These are phyloP conservation scores for Rosa persica DNA, from an alignment of 306 rosid species.

Conservation along the genomic window DNA sequence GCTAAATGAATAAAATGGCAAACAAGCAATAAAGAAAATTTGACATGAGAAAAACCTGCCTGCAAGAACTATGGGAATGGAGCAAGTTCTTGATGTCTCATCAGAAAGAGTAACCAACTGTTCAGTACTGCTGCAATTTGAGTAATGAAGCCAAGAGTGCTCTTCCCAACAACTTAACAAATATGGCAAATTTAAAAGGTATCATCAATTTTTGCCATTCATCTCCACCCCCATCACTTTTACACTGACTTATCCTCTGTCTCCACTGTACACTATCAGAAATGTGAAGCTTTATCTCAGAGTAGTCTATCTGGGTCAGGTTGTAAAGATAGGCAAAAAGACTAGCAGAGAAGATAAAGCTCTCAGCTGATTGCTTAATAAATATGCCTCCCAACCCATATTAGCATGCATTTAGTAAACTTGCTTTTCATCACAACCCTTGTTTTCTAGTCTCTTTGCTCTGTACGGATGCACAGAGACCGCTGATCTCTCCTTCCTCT, in stretches of 20 bases:
- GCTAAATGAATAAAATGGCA: not conserved
- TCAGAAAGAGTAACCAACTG: not conserved
- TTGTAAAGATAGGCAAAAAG: not conserved
- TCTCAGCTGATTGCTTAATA: not conserved
- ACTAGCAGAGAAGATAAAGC: constrained; percentile 10
- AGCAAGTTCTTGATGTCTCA: constrained; percentile 3
- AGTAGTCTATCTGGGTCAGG: not conserved
- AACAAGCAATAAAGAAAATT: not conserved
- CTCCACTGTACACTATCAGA: not conserved
- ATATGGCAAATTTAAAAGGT: not conserved
- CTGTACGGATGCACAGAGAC: not conserved
- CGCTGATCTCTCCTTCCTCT: not conserved
- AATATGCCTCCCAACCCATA: not conserved
- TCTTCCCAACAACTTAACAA: constrained; percentile 1
- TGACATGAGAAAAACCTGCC: constrained; percentile 7
- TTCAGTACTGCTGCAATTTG: not conserved
- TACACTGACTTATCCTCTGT: not conserved
- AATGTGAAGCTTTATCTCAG: not conserved
- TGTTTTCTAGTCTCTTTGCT: not conserved
- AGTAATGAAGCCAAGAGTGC: not conserved
- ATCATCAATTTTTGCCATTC: not conserved
- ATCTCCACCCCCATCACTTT: not conserved
- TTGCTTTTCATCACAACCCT: constrained; percentile 17
- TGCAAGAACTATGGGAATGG: not conserved
- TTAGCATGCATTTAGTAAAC: not conserved